Conservation (phyloP, 257 asterid species). For the Euphrasia confusa region DNA sequence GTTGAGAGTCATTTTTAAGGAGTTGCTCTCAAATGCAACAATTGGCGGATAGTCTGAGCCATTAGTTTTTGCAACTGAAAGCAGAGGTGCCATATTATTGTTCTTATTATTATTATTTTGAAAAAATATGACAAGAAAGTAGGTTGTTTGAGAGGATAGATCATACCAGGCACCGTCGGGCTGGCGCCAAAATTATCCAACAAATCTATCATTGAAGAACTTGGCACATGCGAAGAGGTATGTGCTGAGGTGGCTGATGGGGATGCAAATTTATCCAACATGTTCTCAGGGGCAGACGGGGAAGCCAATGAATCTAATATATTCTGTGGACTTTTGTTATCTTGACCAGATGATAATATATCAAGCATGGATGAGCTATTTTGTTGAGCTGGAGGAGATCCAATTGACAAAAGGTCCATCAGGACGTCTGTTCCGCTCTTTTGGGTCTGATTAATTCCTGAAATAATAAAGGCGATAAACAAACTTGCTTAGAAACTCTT, state of each 20-base stretch:
- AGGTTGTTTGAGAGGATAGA: constrained; percentile 15
- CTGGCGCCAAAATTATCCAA: constrained; percentile 71
- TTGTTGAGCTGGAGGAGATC: constrained; percentile 55
- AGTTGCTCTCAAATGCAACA: constrained; percentile 80
- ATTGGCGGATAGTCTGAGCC: constrained; percentile 66
- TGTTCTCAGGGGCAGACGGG: constrained; percentile 48
- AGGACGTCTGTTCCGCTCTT: constrained; percentile 64
- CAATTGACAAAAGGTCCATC: constrained; percentile 85
- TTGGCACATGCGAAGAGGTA: constrained; percentile 41
- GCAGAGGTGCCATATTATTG: constrained; percentile 19
- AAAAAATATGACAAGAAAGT: constrained; percentile 15
- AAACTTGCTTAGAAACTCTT: constrained; percentile 15
- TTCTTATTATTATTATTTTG: background rate
- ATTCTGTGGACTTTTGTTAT: constrained; percentile 44
- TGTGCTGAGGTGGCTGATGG: constrained; percentile 49
- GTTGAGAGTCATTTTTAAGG: constrained; percentile 60
- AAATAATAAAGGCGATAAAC: constrained; percentile 16
- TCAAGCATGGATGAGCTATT: constrained; percentile 49
- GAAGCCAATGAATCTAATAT: constrained; percentile 46
- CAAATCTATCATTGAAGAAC: constrained; percentile 78
- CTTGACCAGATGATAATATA: constrained; percentile 46
- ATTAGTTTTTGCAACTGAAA: constrained; percentile 54
- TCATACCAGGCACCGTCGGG: constrained; percentile 54
- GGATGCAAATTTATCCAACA: constrained; percentile 46
- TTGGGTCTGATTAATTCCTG: constrained; percentile 57